Conservation (phyloP, 2,329 filamentous ascomycete genomes). For the Nemania diffusa region DNA sequence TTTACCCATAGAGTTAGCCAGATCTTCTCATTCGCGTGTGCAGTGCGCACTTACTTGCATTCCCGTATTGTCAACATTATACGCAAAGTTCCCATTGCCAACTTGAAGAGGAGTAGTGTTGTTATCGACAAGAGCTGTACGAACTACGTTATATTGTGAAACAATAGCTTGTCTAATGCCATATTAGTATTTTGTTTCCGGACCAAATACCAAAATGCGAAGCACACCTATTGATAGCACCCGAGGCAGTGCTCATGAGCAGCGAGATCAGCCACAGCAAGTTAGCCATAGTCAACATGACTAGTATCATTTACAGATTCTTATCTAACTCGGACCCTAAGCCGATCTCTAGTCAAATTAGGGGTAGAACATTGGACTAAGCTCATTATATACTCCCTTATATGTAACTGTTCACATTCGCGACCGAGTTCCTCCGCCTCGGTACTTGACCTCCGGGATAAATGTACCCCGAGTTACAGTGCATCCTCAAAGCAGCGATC, state of each 20-base stretch:
- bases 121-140: slow-evolving; percentile 43
- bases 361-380: background rate
- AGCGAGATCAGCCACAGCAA: slow-evolving; percentile 10
- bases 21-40: background rate
- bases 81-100: slow-evolving; percentile 48
- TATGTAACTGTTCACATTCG: background rate
- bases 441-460: slow-evolving; percentile 30
- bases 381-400: background rate
- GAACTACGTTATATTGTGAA: slow-evolving; percentile 42
- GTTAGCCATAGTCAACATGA: background rate
- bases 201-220: background rate
- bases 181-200: background rate
- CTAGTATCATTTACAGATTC: background rate
- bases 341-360: background rate
- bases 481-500: slow-evolving; percentile 18
- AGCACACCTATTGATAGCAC: slow-evolving; percentile 32
- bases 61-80: slow-evolving; percentile 47
- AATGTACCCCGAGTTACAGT: slow-evolving; percentile 31
- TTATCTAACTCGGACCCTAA: background rate
- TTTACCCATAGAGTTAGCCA: background rate
- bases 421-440: slow-evolving; percentile 19
- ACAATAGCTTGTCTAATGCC: slow-evolving; percentile 38
- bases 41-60: slow-evolving; percentile 38
- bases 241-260: slow-evolving; percentile 13
- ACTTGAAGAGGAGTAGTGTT: slow-evolving; percentile 46